phyloP scores from a whole-genome alignment of 2,329 filamentous ascomycete genomes.

The Claviceps sp. region DNA sequence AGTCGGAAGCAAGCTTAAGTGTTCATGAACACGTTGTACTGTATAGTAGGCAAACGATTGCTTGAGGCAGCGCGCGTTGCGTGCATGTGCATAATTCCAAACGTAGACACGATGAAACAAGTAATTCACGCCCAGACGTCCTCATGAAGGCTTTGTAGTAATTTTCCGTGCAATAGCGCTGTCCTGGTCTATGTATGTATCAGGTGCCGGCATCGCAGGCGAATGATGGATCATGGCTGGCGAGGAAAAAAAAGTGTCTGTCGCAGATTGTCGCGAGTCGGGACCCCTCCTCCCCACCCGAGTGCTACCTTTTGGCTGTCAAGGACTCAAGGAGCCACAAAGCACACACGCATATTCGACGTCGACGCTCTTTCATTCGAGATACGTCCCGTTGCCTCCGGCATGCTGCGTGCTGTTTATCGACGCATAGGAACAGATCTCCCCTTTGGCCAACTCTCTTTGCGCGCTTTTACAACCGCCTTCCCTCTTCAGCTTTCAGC shows the following conservation, averaged over 20 bases:
- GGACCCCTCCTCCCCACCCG: slow-evolving; percentile 2
- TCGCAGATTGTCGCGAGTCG: slow-evolving; percentile 1
- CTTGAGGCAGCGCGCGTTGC: too few relatives aligned
- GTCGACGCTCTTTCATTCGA: slow-evolving; percentile 4
- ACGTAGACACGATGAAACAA: not conserved
- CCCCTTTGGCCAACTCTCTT: not conserved
- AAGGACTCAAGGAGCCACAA: slow-evolving; percentile 8
- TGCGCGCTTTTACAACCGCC: slow-evolving; percentile 2
- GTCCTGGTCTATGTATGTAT: not conserved
- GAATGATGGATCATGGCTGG: not conserved
- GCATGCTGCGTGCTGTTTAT: slow-evolving; percentile 10
- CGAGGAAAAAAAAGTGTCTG: not conserved
- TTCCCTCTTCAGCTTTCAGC: not conserved
- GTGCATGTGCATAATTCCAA: not conserved
- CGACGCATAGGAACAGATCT: slow-evolving; percentile 4
- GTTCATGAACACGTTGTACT: too few relatives aligned
- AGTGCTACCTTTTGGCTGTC: slow-evolving; percentile 6
- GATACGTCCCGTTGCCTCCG: slow-evolving; percentile 3
- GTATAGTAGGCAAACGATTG: not conserved
- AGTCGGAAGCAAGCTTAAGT: not conserved
- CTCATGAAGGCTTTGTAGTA: not conserved
- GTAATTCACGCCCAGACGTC: too few relatives aligned
- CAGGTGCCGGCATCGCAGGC: not conserved
- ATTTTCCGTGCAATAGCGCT: not conserved
- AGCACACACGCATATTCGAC: slow-evolving; percentile 4